Base-by-base conservation (phyloP, 2,329 filamentous ascomycete genomes). In the Keithomyces neogunnii region DNA sequence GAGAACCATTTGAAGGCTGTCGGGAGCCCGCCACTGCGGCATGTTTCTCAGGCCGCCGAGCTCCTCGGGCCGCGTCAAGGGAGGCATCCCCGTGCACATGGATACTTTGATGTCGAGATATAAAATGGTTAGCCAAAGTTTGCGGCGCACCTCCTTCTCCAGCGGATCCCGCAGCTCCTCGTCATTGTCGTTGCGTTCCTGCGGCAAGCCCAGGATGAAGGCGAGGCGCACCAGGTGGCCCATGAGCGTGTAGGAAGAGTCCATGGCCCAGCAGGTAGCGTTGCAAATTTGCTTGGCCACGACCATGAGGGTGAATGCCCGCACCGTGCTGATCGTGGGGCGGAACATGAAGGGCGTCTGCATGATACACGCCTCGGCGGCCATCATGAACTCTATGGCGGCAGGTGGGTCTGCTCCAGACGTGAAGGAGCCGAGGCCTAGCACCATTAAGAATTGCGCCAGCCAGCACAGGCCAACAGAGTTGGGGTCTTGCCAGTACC, bases 311-410 rank as follows among this genome's bases (percentile, higher is more conserved):
- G 60, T 59, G 9, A 68, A 51, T 1, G 61, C 58, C 49, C 64
- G 63, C 11, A 68, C 56, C 1, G 62, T 58, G n/a, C 63, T 54
- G 33, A 67, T 55, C 3, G 62, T 67, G 6, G 66, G 66, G 2
- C 66, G 64, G 46, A 67, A 67, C 61, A 68, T 68, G 52, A 67
- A 68, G 2, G 65, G 64, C 3, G 66, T 69, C 55, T 69, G 66
- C 61, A 66, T 65, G 4, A 69, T 58, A 35, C 66, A 69, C 0
- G 66, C 65, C 48, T 68, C 66, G 8, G 66, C 62, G 3, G 65
- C 66, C 60, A 68, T 64, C 63, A 68, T 66, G 31, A 68, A 58
- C 51, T 68, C 63, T 1, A 61, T 65, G 3, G 65, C 66, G 19
- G 61, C 57, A 29, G 63, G 61, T 10, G 64, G 61, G 44, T 67